phyloP scores from a whole-genome alignment of 2,329 filamentous ascomycete species.

The Fusarium circinatum region DNA sequence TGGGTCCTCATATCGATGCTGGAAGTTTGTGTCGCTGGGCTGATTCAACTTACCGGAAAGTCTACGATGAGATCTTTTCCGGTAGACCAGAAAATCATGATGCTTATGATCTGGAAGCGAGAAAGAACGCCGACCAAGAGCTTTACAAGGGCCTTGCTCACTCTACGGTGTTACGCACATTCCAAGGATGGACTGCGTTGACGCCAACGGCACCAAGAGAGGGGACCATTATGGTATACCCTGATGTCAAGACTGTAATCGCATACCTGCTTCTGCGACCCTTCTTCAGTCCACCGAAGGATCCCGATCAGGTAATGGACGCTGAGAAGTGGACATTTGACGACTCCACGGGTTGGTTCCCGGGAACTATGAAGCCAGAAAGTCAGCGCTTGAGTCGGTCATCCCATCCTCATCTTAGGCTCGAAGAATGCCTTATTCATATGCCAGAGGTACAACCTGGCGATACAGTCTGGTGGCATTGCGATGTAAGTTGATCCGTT shows the following conservation, averaged over 20 bases:
- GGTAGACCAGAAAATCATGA: not conserved
- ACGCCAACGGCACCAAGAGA: not conserved
- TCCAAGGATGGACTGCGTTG: slow-evolving; percentile 17
- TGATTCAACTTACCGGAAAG: slow-evolving; percentile 36
- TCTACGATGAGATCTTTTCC: not conserved
- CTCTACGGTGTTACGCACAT: not conserved
- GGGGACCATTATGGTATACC: slow-evolving; percentile 4
- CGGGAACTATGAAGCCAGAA: not conserved
- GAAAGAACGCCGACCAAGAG: not conserved
- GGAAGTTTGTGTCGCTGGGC: slow-evolving; percentile 56
- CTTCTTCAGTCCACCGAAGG: not conserved
- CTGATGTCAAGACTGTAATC: not conserved
- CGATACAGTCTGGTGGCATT: slow-evolving; percentile 56
- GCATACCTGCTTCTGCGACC: not conserved
- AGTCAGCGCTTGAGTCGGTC: slow-evolving; percentile 2
- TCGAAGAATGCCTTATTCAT: slow-evolving; percentile 12
- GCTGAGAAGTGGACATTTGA: not conserved
- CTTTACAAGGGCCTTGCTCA: not conserved
- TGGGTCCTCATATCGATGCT: slow-evolving; percentile 56
- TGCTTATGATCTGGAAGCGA: not conserved
- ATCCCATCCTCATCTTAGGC: slow-evolving; percentile 2
- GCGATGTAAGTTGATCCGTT: slow-evolving; percentile 46
- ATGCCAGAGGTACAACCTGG: slow-evolving; percentile 47
- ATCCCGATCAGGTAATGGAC: not conserved
- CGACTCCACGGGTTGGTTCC: not conserved